Evolutionary conservation across 805 yeast genomes (phyloP), one percentile per base, ranked within the genome.

Genomic region (Saccharomycopsis oosterbeekiorum): DNA sequence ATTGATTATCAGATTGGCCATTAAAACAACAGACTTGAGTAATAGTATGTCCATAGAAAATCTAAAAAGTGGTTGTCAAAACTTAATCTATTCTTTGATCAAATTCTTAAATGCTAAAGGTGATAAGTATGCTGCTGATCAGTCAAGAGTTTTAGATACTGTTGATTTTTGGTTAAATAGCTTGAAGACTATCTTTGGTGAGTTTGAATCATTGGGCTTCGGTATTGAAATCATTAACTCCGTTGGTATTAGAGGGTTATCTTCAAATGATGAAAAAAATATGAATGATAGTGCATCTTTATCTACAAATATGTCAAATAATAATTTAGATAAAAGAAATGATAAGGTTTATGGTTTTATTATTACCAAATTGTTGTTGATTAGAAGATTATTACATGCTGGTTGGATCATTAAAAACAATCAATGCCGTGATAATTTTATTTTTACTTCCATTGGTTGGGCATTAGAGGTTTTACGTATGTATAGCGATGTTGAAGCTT

Each of bases 121-220:
- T 29, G 79, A 77, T 2, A 68, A 76, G 1, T 74, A 84, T 59
- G 73, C 82, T 43, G 76, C 80, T 36, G 92, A 85, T 68, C 94
- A 88, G 70, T 73, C 82, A n/a, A 71, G 81, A 40, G 71, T 88
- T 36, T 70, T 88, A 63, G 88, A 85, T 60, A 78, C 80, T 26
- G 73, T 84, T 62, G 89, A 85, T 67, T 71, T 81, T 29, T 81
- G 84, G 69, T 67, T 84, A 50, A 76, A 73, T 39, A 71, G 78
- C 2, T 73, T 84, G 57, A 73, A 75, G 62, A 68, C 68, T 0
- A 68, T 76, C 29, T 72, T 78, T 60, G 73, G 74, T 53, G 78
- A 74, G 56, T 65, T 67, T 2, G 76, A 73, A 12, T 68, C 82
- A 36, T 73, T 82, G 59, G 70, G 70, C 4, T 74, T 76, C 61